Evolutionary conservation across 345 rosid genomes (phyloP), one percentile per base, ranked within the genome.

Genomic region (Brassica juncea): DNA sequence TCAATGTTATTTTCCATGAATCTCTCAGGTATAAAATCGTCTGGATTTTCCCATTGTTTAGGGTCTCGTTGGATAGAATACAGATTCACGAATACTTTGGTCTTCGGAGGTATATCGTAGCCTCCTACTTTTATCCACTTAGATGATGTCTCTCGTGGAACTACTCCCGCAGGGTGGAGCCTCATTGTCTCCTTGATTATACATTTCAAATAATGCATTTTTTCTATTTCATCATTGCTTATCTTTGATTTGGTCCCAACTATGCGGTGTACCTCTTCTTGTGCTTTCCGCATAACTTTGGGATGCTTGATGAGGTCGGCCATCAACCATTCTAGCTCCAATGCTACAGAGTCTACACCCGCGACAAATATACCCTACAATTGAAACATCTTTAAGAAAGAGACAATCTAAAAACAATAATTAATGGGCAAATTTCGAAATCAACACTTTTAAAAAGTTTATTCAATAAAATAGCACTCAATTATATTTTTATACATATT

Each of bases 21-120:
- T 14, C 83, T 74, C 35, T 80, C 83, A 11, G 83, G 83, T 12
- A 74, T 58, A 52, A 74, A 80, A 49, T 80, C 83, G 9, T 68
- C 10, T 0, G 83, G 83, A 3, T 75, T 80, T 42, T 80, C 83
- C 83, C 83, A 80, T 6, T 73, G 19, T 21, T 54, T 80, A 4
- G 83, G 83, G 14, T 80, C 83, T 4, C 63, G 42, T 61, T 80
- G 83, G 15, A 80, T 62, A 6, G 79, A 70, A 12, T 58, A 59
- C 3, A 75, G 69, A 52, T 80, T 80, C 47, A 80, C 66, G 6
- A 80, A 19, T 9, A 80, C 75, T 47, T 69, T 74, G 35, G 83
- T 80, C 3, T 69, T 52, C 0, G 83, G 78, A 66, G 78, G 78
- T 8, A 75, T 75, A 11, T 75, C 78, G 72, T 54, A 75, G 57